A percentile compares a stretch with the other conserved stretches of the same genome.
Evolutionary conservation across 2,329 filamentous ascomycete genomes (phyloP).

Genomic region (Aspergillus luchuensis): DNA sequence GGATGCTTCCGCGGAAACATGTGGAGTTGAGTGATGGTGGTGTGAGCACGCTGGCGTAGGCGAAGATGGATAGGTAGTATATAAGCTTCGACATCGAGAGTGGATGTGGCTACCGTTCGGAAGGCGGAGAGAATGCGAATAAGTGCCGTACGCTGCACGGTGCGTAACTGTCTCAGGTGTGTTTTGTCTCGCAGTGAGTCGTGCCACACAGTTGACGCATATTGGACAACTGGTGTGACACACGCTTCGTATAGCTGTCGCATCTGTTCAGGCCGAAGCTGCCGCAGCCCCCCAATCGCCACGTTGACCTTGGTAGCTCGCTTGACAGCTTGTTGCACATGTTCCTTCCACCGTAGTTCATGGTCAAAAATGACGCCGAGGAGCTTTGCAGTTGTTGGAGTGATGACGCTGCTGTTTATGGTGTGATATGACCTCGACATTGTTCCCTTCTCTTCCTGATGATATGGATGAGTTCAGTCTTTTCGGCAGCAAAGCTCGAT

Average conservation of each 20-base stretch:
- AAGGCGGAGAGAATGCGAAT: too few species aligned
- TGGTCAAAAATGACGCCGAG: constrained; percentile 29
- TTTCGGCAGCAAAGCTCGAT: constrained; percentile 30
- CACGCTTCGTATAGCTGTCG: constrained; percentile 29
- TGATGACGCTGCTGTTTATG: constrained; percentile 21
- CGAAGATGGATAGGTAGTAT: too few species aligned
- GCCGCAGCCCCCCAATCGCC: constrained; percentile 18
- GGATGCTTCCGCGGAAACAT: too few species aligned
- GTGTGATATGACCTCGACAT: constrained; percentile 15
- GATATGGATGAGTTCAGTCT: constrained; percentile 35
- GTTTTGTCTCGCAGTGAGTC: too few species aligned
- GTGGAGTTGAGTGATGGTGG: too few species aligned
- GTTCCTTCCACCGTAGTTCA: constrained; percentile 26
- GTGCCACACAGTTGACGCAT: too few species aligned
- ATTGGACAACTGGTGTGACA: too few species aligned
- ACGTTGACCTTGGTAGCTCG: constrained; percentile 21
- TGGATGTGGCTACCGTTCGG: too few species aligned
- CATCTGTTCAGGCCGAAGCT: constrained; percentile 26
- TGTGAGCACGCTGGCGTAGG: too few species aligned
- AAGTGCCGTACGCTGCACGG: too few species aligned
- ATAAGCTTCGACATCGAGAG: too few species aligned
- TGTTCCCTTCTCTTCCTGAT: constrained; percentile 26
- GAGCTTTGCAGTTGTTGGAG: constrained; percentile 26
- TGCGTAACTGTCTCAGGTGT: too few species aligned
- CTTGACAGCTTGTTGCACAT: constrained; percentile 27